phyloP scores from a whole-genome alignment of 2,329 filamentous ascomycete genomes.

The Cercospora sp. region DNA sequence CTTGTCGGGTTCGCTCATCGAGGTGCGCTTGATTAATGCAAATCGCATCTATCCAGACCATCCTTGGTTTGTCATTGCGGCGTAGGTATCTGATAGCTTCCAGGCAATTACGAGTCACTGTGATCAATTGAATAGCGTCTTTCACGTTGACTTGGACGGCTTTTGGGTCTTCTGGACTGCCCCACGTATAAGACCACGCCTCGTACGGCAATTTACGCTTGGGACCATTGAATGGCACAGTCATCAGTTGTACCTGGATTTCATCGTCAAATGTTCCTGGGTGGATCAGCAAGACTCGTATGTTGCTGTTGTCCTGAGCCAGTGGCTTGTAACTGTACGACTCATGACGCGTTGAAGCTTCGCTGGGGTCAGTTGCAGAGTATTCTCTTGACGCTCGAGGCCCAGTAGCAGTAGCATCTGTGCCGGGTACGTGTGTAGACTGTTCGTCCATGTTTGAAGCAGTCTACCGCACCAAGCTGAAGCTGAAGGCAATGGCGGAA shows the following conservation, averaged over 20 bases:
- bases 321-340: background rate
- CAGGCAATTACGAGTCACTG: background rate
- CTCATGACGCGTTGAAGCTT: background rate
- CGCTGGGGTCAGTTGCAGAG: background rate
- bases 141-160: background rate
- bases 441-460: background rate
- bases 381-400: background rate
- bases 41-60: background rate
- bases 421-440: background rate
- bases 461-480: background rate
- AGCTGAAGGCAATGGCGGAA: background rate
- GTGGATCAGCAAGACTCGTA: background rate
- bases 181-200: background rate
- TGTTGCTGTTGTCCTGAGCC: background rate
- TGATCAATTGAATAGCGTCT: background rate
- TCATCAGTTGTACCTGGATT: background rate
- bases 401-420: background rate
- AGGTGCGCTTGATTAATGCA: background rate
- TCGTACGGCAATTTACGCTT: background rate
- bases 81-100: background rate
- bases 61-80: background rate
- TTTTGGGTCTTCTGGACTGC: background rate
- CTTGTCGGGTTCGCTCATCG: background rate
- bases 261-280: background rate
- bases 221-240: background rate